phyloP scores from a whole-genome alignment of 2,329 filamentous ascomycete genomes.

The Paecilomyces formosus region DNA sequence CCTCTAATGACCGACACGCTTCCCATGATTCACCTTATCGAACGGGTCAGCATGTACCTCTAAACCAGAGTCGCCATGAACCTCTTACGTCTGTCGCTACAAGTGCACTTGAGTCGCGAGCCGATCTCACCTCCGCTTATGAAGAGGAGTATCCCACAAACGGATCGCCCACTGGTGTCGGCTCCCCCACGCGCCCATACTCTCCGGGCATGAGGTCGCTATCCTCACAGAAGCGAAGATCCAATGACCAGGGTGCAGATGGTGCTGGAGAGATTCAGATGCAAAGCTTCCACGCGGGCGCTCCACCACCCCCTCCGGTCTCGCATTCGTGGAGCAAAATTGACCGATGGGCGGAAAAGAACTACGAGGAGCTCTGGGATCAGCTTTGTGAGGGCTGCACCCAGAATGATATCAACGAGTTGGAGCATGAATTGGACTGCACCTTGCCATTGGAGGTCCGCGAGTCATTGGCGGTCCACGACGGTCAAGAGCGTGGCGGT shows the following conservation, averaged over 20 bases:
- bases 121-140: constrained; percentile 73
- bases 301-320: constrained; percentile 82
- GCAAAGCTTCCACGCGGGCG: constrained; percentile 89
- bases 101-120: constrained; percentile 74
- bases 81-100: constrained; percentile 84
- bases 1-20: constrained; percentile 74
- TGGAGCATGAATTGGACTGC: constrained; percentile 93
- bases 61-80: constrained; percentile 72
- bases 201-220: constrained; percentile 84
- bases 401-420: constrained; percentile 88
- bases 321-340: constrained; percentile 90
- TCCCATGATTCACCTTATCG: constrained; percentile 88
- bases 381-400: constrained; percentile 90
- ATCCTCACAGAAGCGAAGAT: constrained; percentile 53
- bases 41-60: constrained; percentile 80
- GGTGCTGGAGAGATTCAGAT: constrained; percentile 82
- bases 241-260: constrained; percentile 59
- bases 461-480: constrained; percentile 83
- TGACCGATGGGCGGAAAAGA: constrained; percentile 86
- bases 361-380: constrained; percentile 91
- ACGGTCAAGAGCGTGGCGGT: constrained; percentile 94
- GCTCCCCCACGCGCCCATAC: constrained; percentile 64
- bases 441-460: constrained; percentile 88
- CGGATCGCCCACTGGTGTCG: constrained; percentile 46
- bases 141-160: constrained; percentile 60